These are phyloP conservation scores for Candida smagusa DNA, from an alignment of 1,139 yeast species.

Conservation along the genomic window DNA sequence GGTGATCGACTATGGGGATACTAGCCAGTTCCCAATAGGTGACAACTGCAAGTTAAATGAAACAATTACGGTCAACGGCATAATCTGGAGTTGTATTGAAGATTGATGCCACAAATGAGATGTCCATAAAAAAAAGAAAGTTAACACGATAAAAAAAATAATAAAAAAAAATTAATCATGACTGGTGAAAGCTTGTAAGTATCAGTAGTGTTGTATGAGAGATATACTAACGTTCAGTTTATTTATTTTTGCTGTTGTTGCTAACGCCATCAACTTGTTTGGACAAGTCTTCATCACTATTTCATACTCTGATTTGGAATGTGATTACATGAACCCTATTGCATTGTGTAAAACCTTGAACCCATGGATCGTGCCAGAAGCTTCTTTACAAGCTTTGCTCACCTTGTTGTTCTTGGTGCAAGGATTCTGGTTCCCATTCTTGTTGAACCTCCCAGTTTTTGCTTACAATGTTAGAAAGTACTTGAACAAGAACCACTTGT, in stretches of 20 bases:
- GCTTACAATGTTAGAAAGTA: conserved; percentile 79
- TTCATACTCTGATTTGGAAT: conserved; percentile 89
- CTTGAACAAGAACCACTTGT: conserved; percentile 72
- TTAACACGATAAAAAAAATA: not conserved
- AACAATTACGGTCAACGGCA: not conserved
- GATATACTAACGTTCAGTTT: conserved; percentile 43
- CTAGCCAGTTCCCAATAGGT: conserved; percentile 22
- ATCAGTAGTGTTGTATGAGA: not conserved
- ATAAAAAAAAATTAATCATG: conserved; percentile 10
- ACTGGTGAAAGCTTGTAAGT: conserved; percentile 28
- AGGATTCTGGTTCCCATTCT: conserved; percentile 91
- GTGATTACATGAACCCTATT: conserved; percentile 94
- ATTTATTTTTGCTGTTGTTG: conserved; percentile 79
- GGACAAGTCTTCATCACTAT: conserved; percentile 90
- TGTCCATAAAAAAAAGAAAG: not conserved
- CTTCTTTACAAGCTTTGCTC: conserved; percentile 73
- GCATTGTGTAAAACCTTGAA: conserved; percentile 93
- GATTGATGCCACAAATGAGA: not conserved
- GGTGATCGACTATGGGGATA: conserved; percentile 26
- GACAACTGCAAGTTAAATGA: not conserved
- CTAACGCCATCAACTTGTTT: conserved; percentile 83
- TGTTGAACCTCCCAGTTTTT: conserved; percentile 80
- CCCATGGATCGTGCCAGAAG: conserved; percentile 89
- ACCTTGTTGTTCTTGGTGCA: conserved; percentile 72
- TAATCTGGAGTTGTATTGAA: conserved; percentile 4